phyloP scores from a whole-genome alignment of 768 basidiomycete species.

The Termitomyces sp. region DNA sequence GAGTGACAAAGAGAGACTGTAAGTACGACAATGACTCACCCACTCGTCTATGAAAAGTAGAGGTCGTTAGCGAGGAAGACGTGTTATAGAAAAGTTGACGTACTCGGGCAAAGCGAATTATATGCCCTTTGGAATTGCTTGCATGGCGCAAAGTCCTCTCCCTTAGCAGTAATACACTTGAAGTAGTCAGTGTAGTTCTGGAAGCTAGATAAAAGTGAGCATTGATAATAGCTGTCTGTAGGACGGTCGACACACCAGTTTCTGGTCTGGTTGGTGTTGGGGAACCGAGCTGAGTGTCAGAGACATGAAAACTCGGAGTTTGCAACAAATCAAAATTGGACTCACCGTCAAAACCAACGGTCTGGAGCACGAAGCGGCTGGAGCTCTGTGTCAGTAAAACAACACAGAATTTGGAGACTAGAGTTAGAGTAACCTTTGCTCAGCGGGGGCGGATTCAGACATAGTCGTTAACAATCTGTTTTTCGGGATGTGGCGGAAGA shows the following conservation, averaged over 20 bases:
- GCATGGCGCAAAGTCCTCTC: constrained; percentile 97
- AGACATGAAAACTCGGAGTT: constrained; percentile 1
- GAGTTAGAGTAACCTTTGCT: constrained; percentile 21
- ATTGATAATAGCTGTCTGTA: background rate
- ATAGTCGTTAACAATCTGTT: constrained; percentile 35
- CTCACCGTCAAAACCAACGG: constrained; percentile 89
- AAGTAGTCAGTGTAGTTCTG: constrained; percentile 99
- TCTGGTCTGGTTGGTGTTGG: constrained; percentile 90
- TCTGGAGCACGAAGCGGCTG: constrained; percentile 88
- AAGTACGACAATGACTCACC: constrained; percentile 39
- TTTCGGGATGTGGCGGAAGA: constrained; percentile 39
- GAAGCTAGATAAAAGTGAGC: constrained; percentile 45
- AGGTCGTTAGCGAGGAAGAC: constrained; percentile 1
- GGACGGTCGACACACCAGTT: constrained; percentile 59
- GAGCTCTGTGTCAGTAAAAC: constrained; percentile 14
- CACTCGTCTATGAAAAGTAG: constrained; percentile 67
- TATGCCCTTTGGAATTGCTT: constrained; percentile 97
- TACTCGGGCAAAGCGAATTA: constrained; percentile 96
- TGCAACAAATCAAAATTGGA: constrained; percentile 15
- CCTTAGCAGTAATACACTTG: constrained; percentile 95
- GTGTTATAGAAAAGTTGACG: constrained; percentile 29
- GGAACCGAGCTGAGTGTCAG: constrained; percentile 67
- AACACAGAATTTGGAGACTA: background rate
- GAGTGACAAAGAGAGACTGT: constrained; percentile 11
- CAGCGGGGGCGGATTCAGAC: constrained; percentile 47